Evolutionary conservation across 2,329 filamentous ascomycete species (phyloP), one percentile per base, ranked within the genome.

Genomic region (Nannizziopsis arthrosporioides): DNA sequence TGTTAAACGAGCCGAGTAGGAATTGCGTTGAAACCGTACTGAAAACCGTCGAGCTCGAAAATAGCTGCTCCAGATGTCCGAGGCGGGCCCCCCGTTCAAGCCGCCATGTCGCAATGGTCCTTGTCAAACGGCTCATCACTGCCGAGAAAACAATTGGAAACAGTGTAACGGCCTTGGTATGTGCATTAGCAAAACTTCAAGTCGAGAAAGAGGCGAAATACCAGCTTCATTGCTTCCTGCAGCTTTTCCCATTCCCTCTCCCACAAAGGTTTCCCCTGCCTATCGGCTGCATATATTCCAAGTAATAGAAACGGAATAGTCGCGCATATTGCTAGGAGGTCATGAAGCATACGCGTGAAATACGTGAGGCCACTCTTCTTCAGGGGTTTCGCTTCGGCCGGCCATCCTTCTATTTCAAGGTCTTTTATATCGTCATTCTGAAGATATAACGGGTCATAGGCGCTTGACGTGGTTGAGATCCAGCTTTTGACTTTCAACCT

Each of bases 71-170:
- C 15, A 52, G 11, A 14, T 47, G 32, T 7, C 50, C 50, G 8
- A 52, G 36, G 5, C 19, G 15, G n/a, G 44, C 38, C 17, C 47
- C 50, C 10, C 47, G 42, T 27, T 52, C 50, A 14, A 48, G 40
- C 47, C 43, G 32, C 47, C 47, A 49, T 37, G 40, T 44, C 27
- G 47, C 47, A 42, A 48, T 27, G 31, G 40, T 22, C 19, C 36
- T 40, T 3, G 47, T 50, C 44, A 48, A 40, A 7, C 50, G 50
- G 6, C 50, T 43, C 43, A 50, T 52, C 3, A 50, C 44, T 8
- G 50, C 50, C 10, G 50, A 40, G 37, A 52, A 52, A 5, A 50
- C 32, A 10, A 52, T 50, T 1, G 50, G 50, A 39, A 50, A 50
- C 14, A 41, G 12, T n/a, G 47, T 50, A 6, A 50, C 47, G 2